Base-by-base conservation (phyloP, 2,329 filamentous ascomycete species). In the Diaporthe aspalathi region DNA sequence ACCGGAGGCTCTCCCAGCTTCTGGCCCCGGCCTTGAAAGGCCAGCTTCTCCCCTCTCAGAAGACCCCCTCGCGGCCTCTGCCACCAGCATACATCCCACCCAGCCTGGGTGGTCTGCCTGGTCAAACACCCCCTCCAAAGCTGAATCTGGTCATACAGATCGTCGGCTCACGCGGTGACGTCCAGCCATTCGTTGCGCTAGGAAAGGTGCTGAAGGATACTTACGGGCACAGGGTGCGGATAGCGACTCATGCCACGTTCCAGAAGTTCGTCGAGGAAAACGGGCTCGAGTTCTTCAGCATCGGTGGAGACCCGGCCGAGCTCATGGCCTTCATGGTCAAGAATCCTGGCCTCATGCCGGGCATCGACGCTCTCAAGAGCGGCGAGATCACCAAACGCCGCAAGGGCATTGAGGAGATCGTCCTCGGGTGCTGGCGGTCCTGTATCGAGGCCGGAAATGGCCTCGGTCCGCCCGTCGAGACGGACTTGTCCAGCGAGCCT, bases 311-410 rank as follows among this genome's bases (percentile, higher is more conserved):
- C 78, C 92, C 92, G 1, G 87, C 90, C 1, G 88, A 93, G 76
- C 84, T 94, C 53, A 94, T 94, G 92, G 93, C 94, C 3, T 97
- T 95, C 77, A 97, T 97, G 94, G 94, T 96, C 56, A 95, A 95
- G 80, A 93, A 96, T 75, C 93, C 94, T 0, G 93, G 94, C 0
- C 84, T 97, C 40, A 94, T 97, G 91, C 94, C 94, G 1, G 92
- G 92, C 0, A 89, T 95, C 71, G 91, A 95, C 62, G 91, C 92
- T 1, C 81, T 97, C 62, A 91, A 90, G 72, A 92, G 88, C 74
- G 94, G 94, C 9, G 94, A 96, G 78, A 89, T 97, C 63, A 91
- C 88, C 52, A 92, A 91, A 80, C 86, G 93, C 38, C 87, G 94
- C 38, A 90, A 88, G 73, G 93, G 92, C 20, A 94, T 97, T 73